phyloP scores from a whole-genome alignment of 116 monocot species.

The Papilionanthe hybrid region DNA sequence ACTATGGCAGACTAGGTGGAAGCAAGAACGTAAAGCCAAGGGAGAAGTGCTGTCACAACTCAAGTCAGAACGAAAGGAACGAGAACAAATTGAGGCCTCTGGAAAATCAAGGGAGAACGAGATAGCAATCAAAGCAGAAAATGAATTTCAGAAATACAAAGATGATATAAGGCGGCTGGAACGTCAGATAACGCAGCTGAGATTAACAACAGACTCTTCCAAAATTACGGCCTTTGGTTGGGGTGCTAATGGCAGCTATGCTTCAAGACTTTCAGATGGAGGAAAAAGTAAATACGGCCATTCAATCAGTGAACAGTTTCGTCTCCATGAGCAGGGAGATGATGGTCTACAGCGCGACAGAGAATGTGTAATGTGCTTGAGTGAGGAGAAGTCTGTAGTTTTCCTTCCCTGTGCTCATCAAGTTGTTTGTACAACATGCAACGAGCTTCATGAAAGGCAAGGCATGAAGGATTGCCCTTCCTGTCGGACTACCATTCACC shows the following conservation, averaged over 20 bases:
- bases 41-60: constrained; percentile 22
- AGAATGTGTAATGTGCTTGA: constrained; percentile 54
- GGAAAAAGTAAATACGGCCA: constrained; percentile 6
- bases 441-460: constrained; percentile 41
- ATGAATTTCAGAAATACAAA: constrained; percentile 43
- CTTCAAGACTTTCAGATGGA: constrained; percentile 9
- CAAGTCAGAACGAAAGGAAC: constrained; percentile 28
- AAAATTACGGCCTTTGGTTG: constrained; percentile 34
- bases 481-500: constrained; percentile 42
- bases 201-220: constrained; percentile 27
- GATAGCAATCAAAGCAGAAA: constrained; percentile 40
- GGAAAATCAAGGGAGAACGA: constrained; percentile 52
- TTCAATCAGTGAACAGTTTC: constrained; percentile 4
- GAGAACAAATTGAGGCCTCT: constrained; percentile 48
- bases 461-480: constrained; percentile 58
- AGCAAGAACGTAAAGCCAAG: constrained; percentile 50
- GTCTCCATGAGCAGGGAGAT: constrained; percentile 4
- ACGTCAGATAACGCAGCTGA: constrained; percentile 37
- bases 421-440: constrained; percentile 41
- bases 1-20: constrained; percentile 43
- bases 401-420: constrained; percentile 61
- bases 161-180: constrained; percentile 46
- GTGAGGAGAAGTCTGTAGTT: constrained; percentile 42
- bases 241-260: constrained; percentile 24
- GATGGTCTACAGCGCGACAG: constrained; percentile 27